Conservation (phyloP, 139 green algal genomes). For the Penium margaritaceum region DNA sequence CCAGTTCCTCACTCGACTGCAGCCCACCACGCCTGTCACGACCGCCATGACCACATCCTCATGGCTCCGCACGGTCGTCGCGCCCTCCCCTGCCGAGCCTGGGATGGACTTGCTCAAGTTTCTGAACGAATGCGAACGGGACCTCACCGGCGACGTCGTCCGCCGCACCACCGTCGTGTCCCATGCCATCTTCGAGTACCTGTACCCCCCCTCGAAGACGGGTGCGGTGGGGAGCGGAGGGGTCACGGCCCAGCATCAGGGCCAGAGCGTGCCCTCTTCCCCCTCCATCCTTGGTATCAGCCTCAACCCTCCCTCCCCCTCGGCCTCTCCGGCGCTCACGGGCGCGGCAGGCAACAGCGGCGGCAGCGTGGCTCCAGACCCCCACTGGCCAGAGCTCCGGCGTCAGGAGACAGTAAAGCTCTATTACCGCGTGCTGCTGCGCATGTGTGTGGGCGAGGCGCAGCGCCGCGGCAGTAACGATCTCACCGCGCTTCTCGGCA, state of each 20-base stretch:
- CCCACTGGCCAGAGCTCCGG: conserved; percentile 8
- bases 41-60: not conserved
- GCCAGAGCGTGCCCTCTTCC: too few species aligned
- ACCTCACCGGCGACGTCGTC: not conserved
- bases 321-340: too few species aligned
- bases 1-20: not conserved
- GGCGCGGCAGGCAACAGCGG: too few species aligned
- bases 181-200: not conserved
- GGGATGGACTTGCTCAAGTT: not conserved
- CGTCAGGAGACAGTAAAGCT: conserved; percentile 55
- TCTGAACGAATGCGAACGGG: not conserved
- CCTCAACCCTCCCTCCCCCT: too few species aligned
- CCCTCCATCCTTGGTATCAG: too few species aligned
- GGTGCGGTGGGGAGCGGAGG: too few species aligned
- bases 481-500: conserved; percentile 23
- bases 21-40: not conserved
- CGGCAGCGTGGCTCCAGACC: too few species aligned
- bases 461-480: not conserved
- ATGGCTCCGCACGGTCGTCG: not conserved
- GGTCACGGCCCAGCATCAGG: too few species aligned
- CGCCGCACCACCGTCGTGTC: not conserved
- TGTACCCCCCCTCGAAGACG: too few species aligned
- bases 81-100: not conserved
- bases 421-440: conserved; percentile 61
- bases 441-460: conserved; percentile 47